Percentiles rank a stretch among this genome's conserved stretches.
Conservation (phyloP, 768 basidiomycete genomes). For the Neoboletus brunneissimus region DNA sequence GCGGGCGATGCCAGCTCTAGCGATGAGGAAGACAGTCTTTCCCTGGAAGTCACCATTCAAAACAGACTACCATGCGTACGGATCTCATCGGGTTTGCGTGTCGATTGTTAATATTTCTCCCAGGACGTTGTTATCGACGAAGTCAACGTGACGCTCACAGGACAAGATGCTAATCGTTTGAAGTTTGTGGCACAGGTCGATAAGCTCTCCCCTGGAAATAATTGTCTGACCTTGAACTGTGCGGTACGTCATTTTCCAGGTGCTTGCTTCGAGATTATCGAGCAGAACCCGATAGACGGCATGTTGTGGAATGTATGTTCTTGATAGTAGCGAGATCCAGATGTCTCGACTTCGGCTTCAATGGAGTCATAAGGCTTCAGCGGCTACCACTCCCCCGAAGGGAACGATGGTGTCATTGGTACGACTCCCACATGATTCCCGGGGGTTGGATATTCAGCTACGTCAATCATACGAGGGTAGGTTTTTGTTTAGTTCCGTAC, state of each 20-base stretch:
- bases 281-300: constrained; percentile 45
- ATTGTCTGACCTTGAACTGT: constrained; percentile 59
- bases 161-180: constrained; percentile 60
- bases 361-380: constrained; percentile 48
- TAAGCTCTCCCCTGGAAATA: constrained; percentile 56
- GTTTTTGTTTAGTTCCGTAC: constrained; percentile 15
- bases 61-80: constrained; percentile 79
- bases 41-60: constrained; percentile 53
- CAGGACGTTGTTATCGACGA: constrained; percentile 64
- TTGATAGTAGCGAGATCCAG: constrained; percentile 67
- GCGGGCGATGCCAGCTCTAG: constrained; percentile 46
- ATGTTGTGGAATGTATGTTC: constrained; percentile 61
- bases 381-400: constrained; percentile 17
- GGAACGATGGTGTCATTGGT: constrained; percentile 45
- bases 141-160: constrained; percentile 57
- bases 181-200: constrained; percentile 47
- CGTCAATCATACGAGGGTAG: constrained; percentile 48
- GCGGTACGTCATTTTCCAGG: constrained; percentile 49
- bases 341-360: constrained; percentile 65
- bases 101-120: constrained; percentile 6
- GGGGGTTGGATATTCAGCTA: constrained; percentile 62
- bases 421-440: constrained; percentile 58
- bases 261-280: neutral
- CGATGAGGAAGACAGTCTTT: constrained; percentile 64
- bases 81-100: constrained; percentile 5